Evolutionary conservation across 768 basidiomycete species (phyloP), one percentile per base, ranked within the genome.

Genomic region (Nevesoporus exiguus): DNA sequence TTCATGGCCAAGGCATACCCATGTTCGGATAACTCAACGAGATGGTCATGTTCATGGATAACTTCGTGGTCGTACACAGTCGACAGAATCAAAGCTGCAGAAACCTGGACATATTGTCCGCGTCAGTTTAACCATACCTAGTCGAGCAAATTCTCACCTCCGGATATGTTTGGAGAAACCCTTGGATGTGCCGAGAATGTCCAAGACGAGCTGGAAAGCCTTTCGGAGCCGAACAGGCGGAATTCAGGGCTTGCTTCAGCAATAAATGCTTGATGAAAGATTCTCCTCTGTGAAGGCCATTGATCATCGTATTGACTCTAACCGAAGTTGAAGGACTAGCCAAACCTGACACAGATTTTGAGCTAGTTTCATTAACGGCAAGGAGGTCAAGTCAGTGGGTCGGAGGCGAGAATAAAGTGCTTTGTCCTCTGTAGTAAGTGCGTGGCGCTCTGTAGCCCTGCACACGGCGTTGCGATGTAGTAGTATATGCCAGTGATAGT

Each of bases 261-360:
- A 34, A 54, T 45, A 31, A 66, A 68, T 8, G 55, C 34, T 29
- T 68, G 61, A 17, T 66, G 61, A 22, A 61, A 63, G 1, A 63
- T 33, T 33, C 54, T 58, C 46, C 64, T 56, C 21, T 67, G 64
- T 15, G 33, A 52, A 7, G 59, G 61, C 65, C 65, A 68, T 9
- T 11, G 39, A 39, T 67, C 52, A 5, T 58, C 63, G 14, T 66
- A 67, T 8, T 42, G 55, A 21, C 45, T 21, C 41, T 51, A 65
- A 2, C 66, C 27, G n/a, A n/a, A n/a, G n/a, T n/a, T n/a, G n/a
- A n/a, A n/a, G n/a, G n/a, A n/a, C n/a, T n/a, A n/a, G n/a, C 61
- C 64, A 29, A 42, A 66, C n/a, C 64, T 65, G n/a, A n/a, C n/a
- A 45, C 34, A 33, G 7, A 49, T 15, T 42, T n/a, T n/a, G 8